phyloP scores from a whole-genome alignment of 2,329 filamentous ascomycete genomes.

The Xenoacremonium recifei region DNA sequence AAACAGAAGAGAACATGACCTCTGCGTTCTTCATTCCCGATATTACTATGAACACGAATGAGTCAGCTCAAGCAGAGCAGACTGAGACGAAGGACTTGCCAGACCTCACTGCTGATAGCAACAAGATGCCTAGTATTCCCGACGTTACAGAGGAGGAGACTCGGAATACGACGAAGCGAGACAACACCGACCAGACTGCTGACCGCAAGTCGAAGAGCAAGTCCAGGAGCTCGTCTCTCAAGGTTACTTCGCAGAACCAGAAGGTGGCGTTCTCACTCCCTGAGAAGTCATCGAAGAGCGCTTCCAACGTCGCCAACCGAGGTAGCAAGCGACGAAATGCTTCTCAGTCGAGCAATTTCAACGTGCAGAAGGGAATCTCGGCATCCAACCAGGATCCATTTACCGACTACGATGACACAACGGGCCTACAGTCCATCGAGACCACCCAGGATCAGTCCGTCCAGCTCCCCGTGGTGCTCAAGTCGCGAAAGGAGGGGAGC shows the following conservation, averaged over 20 bases:
- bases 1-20: conserved; percentile 54
- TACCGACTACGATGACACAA: conserved; percentile 34
- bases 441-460: conserved; percentile 33
- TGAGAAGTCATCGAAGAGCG: conserved; percentile 29
- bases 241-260: conserved; percentile 25
- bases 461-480: conserved; percentile 29
- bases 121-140: conserved; percentile 23
- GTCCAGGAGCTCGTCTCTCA: conserved; percentile 22
- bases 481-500: conserved; percentile 20
- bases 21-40: conserved; percentile 59
- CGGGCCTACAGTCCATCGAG: conserved; percentile 32
- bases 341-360: conserved; percentile 20
- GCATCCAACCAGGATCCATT: conserved; percentile 24
- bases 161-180: conserved; percentile 26
- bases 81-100: conserved; percentile 31
- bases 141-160: conserved; percentile 29
- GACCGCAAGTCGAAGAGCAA: conserved; percentile 28
- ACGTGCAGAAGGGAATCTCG: conserved; percentile 18
- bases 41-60: conserved; percentile 50
- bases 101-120: conserved; percentile 33
- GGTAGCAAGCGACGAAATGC: conserved; percentile 41
- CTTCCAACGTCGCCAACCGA: conserved; percentile 37
- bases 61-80: conserved; percentile 28
- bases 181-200: conserved; percentile 24
- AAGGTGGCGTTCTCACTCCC: conserved; percentile 44